Conservation (phyloP, 1,284 basidiomycete species). For the Entoloma clypeatum region DNA sequence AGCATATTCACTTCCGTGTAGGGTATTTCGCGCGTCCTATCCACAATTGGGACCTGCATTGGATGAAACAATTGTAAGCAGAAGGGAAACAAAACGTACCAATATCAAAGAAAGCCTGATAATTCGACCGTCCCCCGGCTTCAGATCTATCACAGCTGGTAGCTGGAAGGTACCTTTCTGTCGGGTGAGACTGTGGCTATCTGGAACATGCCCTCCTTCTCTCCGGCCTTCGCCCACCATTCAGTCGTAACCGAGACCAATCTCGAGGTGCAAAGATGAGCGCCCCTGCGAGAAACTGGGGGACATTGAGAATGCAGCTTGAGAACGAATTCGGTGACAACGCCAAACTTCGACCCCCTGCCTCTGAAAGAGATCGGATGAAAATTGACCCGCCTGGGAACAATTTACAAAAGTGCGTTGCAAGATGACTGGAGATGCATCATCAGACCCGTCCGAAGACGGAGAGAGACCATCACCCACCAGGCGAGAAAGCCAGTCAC, state of each 20-base stretch:
- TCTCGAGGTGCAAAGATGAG: conserved; percentile 32
- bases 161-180: conserved; percentile 15
- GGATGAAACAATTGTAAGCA: conserved; percentile 1
- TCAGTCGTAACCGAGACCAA: conserved; percentile 33
- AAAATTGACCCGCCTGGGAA: conserved; percentile 44
- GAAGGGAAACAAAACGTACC: background rate
- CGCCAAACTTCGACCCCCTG: conserved; percentile 56
- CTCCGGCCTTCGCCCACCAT: conserved; percentile 30
- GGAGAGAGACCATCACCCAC: too few species aligned
- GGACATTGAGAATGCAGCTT: conserved; percentile 43
- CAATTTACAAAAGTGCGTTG: too few species aligned
- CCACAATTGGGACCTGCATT: conserved; percentile 37
- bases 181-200: conserved; percentile 29
- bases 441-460: too few species aligned
- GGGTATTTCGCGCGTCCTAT: conserved; percentile 40
- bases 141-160: conserved; percentile 7
- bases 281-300: conserved; percentile 40
- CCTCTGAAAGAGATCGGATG: conserved; percentile 56
- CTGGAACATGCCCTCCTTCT: conserved; percentile 37
- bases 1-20: conserved; percentile 42
- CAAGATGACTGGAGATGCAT: too few species aligned
- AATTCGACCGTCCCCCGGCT: conserved; percentile 15
- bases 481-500: too few species aligned
- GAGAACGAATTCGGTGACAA: conserved; percentile 51
- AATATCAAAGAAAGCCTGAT: conserved; percentile 15